These are phyloP conservation scores for Anastatica hierochuntica DNA, from an alignment of 345 rosid species.

Conservation along the genomic window DNA sequence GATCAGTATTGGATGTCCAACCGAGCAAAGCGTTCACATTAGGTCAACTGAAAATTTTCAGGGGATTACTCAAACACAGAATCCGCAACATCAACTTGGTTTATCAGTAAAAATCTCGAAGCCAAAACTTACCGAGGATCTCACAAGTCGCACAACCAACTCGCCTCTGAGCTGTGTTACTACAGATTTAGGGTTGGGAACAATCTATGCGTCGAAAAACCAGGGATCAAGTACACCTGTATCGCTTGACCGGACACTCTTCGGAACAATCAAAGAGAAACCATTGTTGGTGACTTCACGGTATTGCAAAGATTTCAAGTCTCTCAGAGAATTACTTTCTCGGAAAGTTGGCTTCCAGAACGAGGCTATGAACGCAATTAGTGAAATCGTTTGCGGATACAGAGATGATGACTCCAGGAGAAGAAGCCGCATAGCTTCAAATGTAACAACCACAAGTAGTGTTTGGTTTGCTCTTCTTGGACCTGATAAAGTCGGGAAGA, in stretches of 20 bases:
- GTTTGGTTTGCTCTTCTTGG: conserved; percentile 67
- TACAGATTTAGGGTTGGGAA: conserved; percentile 53
- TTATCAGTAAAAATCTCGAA: conserved; percentile 17
- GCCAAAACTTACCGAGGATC: conserved; percentile 21
- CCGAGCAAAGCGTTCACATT: not conserved
- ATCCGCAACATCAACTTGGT: conserved; percentile 11
- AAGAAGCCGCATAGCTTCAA: too few relatives aligned
- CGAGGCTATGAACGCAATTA: conserved; percentile 42
- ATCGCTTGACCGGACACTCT: conserved; percentile 20
- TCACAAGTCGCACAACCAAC: conserved; percentile 15
- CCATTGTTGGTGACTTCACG: conserved; percentile 16
- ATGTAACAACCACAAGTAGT: conserved; percentile 24
- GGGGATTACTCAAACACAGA: not conserved
- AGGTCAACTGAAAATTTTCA: conserved; percentile 6
- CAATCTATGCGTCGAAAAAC: conserved; percentile 32
- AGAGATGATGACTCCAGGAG: conserved; percentile 25
- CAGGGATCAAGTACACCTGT: conserved; percentile 26
- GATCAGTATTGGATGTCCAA: not conserved
- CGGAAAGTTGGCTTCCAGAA: conserved; percentile 53
- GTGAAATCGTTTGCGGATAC: conserved; percentile 38
- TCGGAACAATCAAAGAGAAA: conserved; percentile 22
- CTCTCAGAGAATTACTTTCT: conserved; percentile 34
- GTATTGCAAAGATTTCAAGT: conserved; percentile 36
- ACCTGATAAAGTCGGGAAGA: conserved; percentile 59
- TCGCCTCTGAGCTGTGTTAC: conserved; percentile 34